phyloP scores from a whole-genome alignment of 345 rosid species.

The Citrus sp. region DNA sequence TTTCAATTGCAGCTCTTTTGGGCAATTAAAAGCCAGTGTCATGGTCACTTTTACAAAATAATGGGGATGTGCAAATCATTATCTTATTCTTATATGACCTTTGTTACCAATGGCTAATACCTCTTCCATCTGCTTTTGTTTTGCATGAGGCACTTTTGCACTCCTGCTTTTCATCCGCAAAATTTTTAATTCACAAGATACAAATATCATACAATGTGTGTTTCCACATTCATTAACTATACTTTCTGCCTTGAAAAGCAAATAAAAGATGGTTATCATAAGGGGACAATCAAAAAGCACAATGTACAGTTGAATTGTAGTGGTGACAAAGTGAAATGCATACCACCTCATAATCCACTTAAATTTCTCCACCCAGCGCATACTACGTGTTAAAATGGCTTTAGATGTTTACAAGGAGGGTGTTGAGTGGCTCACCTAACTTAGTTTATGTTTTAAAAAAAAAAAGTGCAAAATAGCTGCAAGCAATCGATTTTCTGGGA shows the following conservation, averaged over 20 bases:
- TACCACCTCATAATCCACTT: constrained; percentile 22
- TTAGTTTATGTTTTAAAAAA: not conserved
- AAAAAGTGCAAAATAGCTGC: not conserved
- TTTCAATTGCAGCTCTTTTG: not conserved
- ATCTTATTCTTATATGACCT: not conserved
- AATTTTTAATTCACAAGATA: not conserved
- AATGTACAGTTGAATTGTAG: not conserved
- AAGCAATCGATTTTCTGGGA: not conserved
- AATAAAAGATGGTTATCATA: not conserved
- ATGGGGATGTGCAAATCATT: not conserved
- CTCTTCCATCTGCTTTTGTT: not conserved
- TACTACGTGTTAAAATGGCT: not conserved
- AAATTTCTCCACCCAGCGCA: constrained; percentile 9
- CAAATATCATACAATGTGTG: not conserved
- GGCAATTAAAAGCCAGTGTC: not conserved
- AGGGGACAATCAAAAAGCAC: not conserved
- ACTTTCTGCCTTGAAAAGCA: not conserved
- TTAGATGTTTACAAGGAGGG: constrained; percentile 1
- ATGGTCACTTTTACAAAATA: not conserved
- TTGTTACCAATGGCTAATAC: not conserved
- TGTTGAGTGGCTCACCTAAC: constrained; percentile 17
- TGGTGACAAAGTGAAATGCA: constrained; percentile 15
- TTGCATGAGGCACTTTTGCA: not conserved
- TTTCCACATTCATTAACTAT: not conserved
- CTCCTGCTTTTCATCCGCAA: not conserved